These are phyloP conservation scores for Ligustrum vulgare DNA, from an alignment of 257 asterid species.

Conservation along the genomic window DNA sequence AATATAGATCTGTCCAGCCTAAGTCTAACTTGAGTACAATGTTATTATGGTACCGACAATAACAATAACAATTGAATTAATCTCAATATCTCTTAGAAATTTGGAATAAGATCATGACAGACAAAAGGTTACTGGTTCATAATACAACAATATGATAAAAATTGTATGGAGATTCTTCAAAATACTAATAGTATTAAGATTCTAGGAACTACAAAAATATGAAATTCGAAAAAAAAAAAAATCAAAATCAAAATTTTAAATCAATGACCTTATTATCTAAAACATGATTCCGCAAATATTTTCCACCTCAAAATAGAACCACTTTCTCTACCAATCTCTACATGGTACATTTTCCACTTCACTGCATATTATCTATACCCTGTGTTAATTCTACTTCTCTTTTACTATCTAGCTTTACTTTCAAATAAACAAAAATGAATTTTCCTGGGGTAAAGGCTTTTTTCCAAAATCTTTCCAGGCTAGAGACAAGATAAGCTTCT, in stretches of 20 bases:
- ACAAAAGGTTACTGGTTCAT: background rate
- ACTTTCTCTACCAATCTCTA: background rate
- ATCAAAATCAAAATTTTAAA: background rate
- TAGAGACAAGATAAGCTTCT: background rate
- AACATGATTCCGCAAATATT: background rate
- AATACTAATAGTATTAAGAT: background rate
- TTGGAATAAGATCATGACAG: background rate
- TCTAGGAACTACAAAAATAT: background rate
- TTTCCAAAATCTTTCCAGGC: background rate
- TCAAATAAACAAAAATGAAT: too few relatives aligned
- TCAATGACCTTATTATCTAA: background rate
- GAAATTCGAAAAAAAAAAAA: background rate
- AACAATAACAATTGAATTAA: background rate
- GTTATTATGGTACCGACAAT: background rate
- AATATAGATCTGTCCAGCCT: background rate
- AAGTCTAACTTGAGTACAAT: background rate
- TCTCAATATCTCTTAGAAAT: background rate
- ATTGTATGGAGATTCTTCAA: background rate
- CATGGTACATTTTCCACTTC: background rate
- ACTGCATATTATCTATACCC: background rate
- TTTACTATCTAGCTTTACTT: background rate
- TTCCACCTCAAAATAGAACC: background rate
- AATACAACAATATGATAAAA: background rate
- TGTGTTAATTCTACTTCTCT: background rate
- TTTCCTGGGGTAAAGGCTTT: background rate